These are phyloP conservation scores for Coemansia sp. DNA, from an alignment of 192 early-diverging fungal genomes.

Conservation along the genomic window DNA sequence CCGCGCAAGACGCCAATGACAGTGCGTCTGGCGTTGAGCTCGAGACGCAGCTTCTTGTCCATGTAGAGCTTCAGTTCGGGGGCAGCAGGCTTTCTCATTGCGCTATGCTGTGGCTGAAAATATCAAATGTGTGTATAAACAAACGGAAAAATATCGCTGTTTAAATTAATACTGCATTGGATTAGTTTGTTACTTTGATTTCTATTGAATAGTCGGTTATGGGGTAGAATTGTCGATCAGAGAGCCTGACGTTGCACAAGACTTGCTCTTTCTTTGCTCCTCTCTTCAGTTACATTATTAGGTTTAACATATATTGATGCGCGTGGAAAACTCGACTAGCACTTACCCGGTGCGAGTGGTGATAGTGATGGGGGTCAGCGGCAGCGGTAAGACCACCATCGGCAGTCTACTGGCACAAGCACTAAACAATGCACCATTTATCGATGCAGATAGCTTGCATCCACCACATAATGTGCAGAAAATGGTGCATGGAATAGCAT, in stretches of 20 bases:
- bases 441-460: slow-evolving; percentile 72
- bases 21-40: slow-evolving; percentile 87
- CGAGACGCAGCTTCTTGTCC: slow-evolving; percentile 91
- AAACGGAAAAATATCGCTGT: too few species aligned
- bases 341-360: slow-evolving; percentile 53
- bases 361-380: slow-evolving; percentile 65
- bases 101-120: background rate
- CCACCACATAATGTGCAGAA: slow-evolving; percentile 59
- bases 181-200: too few species aligned
- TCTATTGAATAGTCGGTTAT: too few species aligned
- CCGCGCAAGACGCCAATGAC: slow-evolving; percentile 96
- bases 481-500: slow-evolving; percentile 61
- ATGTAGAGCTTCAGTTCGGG: slow-evolving; percentile 77
- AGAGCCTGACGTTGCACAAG: too few species aligned
- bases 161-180: too few species aligned
- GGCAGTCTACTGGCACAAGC: slow-evolving; percentile 30
- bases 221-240: too few species aligned
- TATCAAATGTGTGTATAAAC: too few species aligned
- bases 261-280: background rate
- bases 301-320: slow-evolving; percentile 15
- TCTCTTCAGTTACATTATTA: background rate
- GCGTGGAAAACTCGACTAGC: slow-evolving; percentile 29
- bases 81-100: slow-evolving; percentile 61
- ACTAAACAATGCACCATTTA: slow-evolving; percentile 50
- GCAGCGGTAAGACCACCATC: slow-evolving; percentile 65